Evolutionary conservation across 768 basidiomycete species (phyloP).

Genomic region (Hemileccinum rubropunctum): DNA sequence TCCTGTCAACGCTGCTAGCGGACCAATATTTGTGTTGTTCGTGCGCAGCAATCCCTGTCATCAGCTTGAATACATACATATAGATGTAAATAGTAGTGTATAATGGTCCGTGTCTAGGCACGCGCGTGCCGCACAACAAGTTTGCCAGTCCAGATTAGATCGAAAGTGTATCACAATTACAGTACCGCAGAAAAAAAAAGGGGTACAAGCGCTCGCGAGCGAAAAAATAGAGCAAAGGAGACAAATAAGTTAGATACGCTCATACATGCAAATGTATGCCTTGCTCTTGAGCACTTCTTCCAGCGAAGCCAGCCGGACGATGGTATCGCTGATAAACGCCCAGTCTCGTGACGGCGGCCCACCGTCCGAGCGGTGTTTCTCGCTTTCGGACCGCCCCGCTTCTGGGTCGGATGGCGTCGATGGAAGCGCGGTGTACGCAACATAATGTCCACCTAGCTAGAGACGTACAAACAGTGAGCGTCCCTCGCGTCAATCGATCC

Average conservation of each 20-base stretch:
- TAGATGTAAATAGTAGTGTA: too few relatives aligned
- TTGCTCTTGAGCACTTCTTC: conserved; percentile 90
- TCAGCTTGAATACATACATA: too few relatives aligned
- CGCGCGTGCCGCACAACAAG: too few relatives aligned
- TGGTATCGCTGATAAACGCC: conserved; percentile 91
- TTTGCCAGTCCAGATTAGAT: too few relatives aligned
- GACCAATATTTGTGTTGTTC: too few relatives aligned
- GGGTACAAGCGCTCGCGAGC: too few relatives aligned
- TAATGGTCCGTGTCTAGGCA: too few relatives aligned
- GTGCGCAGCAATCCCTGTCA: too few relatives aligned
- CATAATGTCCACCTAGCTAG: conserved; percentile 86
- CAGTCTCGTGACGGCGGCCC: conserved; percentile 51
- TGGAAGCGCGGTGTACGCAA: conserved; percentile 79
- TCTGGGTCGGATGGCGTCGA: conserved; percentile 24
- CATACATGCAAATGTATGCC: conserved; percentile 94
- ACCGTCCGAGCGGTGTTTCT: conserved; percentile 5
- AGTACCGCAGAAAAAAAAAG: not conserved
- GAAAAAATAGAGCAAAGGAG: not conserved
- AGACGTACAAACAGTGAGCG: conserved; percentile 5
- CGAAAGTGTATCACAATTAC: too few relatives aligned
- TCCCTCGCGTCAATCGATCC: not conserved
- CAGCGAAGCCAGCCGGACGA: conserved; percentile 73
- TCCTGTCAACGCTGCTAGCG: too few relatives aligned
- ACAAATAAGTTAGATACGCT: conserved; percentile 50
- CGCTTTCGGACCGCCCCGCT: conserved; percentile 1